Base-by-base conservation (phyloP, 2,329 filamentous ascomycete species). In the Arthroderma uncinatum region DNA sequence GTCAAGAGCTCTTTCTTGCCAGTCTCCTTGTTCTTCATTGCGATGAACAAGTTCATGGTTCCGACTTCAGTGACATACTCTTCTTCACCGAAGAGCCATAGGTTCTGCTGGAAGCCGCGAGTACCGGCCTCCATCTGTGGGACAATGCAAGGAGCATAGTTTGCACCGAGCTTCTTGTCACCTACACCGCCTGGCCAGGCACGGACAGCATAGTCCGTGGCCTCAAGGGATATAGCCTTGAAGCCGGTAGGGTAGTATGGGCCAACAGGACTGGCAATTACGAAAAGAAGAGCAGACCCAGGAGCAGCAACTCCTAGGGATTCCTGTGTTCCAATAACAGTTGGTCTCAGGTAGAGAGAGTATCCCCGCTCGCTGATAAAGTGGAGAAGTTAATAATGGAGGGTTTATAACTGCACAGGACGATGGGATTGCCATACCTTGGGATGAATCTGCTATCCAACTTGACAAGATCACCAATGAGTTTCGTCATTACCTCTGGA, bases 101-200 rank as follows among this genome's bases (percentile, higher is more conserved):
- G 80, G 74, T 97, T 98, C 78, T 98, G 93, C 76, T 97, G 92
- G 80, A 91, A 95, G 21, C 93, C 93, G 57, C 90, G 83, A 72
- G 84, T 87, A 48, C 90, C 89, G 42, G 93, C 93, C 74, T 95
- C 83, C 66, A 93, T 82, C 76, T 98, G 93, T 16, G 93, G 93
- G n/a, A 97, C 78, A 67, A 98, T 92, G 77, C 93, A 97, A 4
- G 93, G 93, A n/a, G 93, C 93, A 72, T 98, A 98, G 81, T 98
- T 98, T 68, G 92, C 93, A 61, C 93, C 93, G 34, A 98, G 84
- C 78, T 98, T 98, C 83, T 93, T 95, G 78, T 97, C 90, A 66
- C 93, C 93, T 33, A 96, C 92, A 70, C 93, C 93, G 60, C 93
- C 93, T 50, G 93, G 93, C 93, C 93, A 98, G 58, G 93, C 93